A percentile compares a stretch with the other conserved stretches of the same genome.
Conservation (phyloP, 768 basidiomycete genomes). For the Lactarius psammicola region DNA sequence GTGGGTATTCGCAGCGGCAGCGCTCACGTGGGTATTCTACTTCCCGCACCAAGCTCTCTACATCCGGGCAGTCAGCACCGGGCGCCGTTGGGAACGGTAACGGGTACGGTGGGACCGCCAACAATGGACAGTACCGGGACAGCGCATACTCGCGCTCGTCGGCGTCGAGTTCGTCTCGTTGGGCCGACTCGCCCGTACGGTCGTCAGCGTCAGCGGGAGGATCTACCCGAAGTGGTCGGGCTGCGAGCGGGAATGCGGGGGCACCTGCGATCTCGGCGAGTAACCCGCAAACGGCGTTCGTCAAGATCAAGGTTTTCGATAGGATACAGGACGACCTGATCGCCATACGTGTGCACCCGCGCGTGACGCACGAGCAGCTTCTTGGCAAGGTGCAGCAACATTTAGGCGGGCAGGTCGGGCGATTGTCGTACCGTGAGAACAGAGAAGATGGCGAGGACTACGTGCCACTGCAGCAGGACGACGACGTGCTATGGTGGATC, state of each 20-base stretch:
- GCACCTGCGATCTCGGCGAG: slow-evolving; percentile 72
- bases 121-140: slow-evolving; percentile 29
- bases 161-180: slow-evolving; percentile 28
- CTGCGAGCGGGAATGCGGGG: slow-evolving; percentile 54
- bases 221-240: slow-evolving; percentile 53
- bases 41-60: slow-evolving; percentile 16
- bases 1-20: slow-evolving; percentile 25
- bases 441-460: slow-evolving; percentile 61
- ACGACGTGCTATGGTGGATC: slow-evolving; percentile 69
- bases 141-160: slow-evolving; percentile 37
- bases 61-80: slow-evolving; percentile 16
- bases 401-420: slow-evolving; percentile 67
- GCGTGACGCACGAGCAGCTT: slow-evolving; percentile 79
- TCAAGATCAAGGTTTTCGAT: slow-evolving; percentile 99
- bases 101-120: slow-evolving; percentile 4
- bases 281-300: slow-evolving; percentile 81
- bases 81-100: background rate
- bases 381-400: slow-evolving; percentile 91
- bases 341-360: slow-evolving; percentile 94
- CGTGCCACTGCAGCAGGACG: slow-evolving; percentile 60
- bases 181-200: slow-evolving; percentile 20
- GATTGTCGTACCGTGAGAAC: slow-evolving; percentile 75
- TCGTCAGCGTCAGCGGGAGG: slow-evolving; percentile 50
- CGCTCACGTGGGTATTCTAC: slow-evolving; percentile 30
- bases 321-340: slow-evolving; percentile 91